These are phyloP conservation scores for Hippophae gyantsensis DNA, from an alignment of 306 rosid species.

Conservation along the genomic window DNA sequence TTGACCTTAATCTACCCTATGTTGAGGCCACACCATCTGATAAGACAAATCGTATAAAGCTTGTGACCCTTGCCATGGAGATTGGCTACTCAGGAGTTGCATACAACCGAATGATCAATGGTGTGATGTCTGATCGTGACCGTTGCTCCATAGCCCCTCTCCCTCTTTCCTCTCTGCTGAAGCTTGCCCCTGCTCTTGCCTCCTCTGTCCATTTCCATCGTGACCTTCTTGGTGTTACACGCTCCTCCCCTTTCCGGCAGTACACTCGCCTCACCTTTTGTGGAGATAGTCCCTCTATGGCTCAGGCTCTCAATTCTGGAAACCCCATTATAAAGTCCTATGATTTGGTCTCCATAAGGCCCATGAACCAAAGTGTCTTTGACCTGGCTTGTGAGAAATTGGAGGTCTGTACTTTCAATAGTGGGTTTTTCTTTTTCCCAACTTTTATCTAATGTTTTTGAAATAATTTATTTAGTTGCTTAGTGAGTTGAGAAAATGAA, in stretches of 20 bases:
- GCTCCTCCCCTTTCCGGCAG: conserved; percentile 68
- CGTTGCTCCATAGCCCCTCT: conserved; percentile 63
- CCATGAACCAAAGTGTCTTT: conserved; percentile 48
- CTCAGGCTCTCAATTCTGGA: conserved; percentile 55
- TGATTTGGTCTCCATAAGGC: conserved; percentile 66
- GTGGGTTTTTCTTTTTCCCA: not conserved
- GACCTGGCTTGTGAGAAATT: conserved; percentile 66
- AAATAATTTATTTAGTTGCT: not conserved
- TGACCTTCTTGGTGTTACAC: conserved; percentile 44
- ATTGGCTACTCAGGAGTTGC: conserved; percentile 85
- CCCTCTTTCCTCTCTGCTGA: conserved; percentile 57
- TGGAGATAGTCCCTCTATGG: conserved; percentile 33
- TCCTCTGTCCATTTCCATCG: conserved; percentile 68
- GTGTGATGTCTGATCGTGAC: conserved; percentile 78
- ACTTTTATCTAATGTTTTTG: not conserved
- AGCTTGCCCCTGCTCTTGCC: conserved; percentile 50
- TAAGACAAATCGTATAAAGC: conserved; percentile 43
- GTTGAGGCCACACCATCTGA: conserved; percentile 24
- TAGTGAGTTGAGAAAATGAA: not conserved
- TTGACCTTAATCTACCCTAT: conserved; percentile 71
- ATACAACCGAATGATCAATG: conserved; percentile 68
- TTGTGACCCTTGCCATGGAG: conserved; percentile 65
- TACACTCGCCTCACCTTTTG: conserved; percentile 77
- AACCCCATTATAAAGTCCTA: conserved; percentile 80
- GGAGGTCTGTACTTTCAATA: conserved; percentile 41